Percentiles rank a stretch among this genome's conserved stretches.
These are phyloP conservation scores for Sporothrix brasiliensis DNA, from an alignment of 2,329 filamentous ascomycete species.

Conservation along the genomic window DNA sequence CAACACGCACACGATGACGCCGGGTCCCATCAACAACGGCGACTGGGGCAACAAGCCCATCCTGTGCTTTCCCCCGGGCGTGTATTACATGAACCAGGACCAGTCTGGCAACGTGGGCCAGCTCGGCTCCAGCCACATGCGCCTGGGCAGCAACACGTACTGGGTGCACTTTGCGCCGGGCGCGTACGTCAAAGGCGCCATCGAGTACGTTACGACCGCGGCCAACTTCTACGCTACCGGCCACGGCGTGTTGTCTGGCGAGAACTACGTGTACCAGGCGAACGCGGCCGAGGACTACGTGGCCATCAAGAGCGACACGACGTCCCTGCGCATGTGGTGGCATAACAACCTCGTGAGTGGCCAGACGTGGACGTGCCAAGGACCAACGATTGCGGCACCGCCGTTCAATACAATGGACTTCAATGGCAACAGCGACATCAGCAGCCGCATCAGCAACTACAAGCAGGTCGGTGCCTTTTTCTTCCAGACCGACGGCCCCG, in stretches of 20 bases:
- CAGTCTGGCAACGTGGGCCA: neutral
- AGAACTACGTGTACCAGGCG: slow-evolving; percentile 1
- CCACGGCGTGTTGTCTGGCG: neutral
- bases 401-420: neutral
- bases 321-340: neutral
- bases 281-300: neutral
- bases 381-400: neutral
- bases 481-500: neutral
- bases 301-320: neutral
- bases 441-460: neutral
- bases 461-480: neutral
- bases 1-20: neutral
- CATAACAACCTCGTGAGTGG: neutral
- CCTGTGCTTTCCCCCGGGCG: neutral
- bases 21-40: neutral
- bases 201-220: neutral
- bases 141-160: neutral
- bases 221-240: neutral
- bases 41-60: neutral
- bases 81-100: neutral
- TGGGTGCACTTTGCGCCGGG: neutral
- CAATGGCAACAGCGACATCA: neutral
- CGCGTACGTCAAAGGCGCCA: neutral
- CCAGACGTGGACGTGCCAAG: neutral
- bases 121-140: neutral